A percentile compares a stretch with the other conserved stretches of the same genome.
These are phyloP conservation scores for Trametes cingulata DNA, from an alignment of 768 basidiomycete genomes.

Conservation along the genomic window DNA sequence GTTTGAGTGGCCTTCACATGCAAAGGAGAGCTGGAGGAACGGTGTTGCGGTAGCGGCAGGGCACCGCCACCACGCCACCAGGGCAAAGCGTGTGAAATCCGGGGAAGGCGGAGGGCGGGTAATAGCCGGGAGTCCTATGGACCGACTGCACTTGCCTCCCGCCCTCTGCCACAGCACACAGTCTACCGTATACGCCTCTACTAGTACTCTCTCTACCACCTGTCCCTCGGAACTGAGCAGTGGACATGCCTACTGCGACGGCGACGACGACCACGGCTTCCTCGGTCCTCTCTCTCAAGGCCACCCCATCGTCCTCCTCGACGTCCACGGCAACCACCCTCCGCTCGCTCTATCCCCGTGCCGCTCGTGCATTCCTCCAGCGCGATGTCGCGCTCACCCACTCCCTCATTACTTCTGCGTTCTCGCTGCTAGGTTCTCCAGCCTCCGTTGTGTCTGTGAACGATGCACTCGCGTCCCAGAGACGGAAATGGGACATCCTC, in stretches of 20 bases:
- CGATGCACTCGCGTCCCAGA: constrained; percentile 44
- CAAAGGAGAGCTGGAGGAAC: too few species aligned
- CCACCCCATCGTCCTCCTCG: not conserved
- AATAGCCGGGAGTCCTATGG: too few species aligned
- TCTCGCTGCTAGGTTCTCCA: constrained; percentile 49
- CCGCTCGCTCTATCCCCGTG: constrained; percentile 73
- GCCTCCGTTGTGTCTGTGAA: constrained; percentile 27
- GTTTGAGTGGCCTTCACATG: too few species aligned
- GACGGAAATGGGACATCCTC: constrained; percentile 86
- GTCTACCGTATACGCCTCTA: too few species aligned
- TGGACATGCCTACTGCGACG: constrained; percentile 24
- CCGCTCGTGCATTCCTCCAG: constrained; percentile 76
- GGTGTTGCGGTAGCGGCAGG: too few species aligned
- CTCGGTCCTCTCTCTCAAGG: constrained; percentile 19
- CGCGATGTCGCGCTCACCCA: constrained; percentile 69
- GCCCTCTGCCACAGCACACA: too few species aligned
- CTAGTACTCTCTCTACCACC: too few species aligned
- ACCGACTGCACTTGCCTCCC: too few species aligned
- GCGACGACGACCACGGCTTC: constrained; percentile 10
- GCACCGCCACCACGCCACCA: too few species aligned
- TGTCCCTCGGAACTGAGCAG: not conserved
- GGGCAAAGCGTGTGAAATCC: too few species aligned
- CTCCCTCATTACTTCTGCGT: constrained; percentile 67
- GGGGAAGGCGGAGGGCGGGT: too few species aligned
- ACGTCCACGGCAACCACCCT: constrained; percentile 50